Evolutionary conservation across 371 early-diverging fungal species (phyloP).

Genomic region (Rhizopus stolonifer): DNA sequence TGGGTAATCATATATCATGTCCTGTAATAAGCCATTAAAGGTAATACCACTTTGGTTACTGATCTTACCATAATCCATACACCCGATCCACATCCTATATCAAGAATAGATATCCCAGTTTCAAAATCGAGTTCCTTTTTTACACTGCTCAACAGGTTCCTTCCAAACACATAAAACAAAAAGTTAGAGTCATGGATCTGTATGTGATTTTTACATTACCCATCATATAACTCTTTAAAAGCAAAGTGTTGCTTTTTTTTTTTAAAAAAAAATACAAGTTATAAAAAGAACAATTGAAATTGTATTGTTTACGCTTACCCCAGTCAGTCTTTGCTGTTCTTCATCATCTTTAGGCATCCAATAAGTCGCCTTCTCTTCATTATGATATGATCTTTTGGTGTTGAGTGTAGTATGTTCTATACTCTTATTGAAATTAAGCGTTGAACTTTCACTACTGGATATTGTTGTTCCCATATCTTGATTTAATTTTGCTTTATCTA

Average conservation of each 20-base stretch:
- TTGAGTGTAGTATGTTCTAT: too few species aligned
- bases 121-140: neutral
- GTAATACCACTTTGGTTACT: too few species aligned
- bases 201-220: conserved; percentile 4
- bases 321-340: conserved; percentile 11
- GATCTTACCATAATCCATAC: conserved; percentile 12
- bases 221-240: conserved; percentile 2
- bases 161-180: neutral
- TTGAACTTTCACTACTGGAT: too few species aligned
- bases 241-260: conserved; percentile 4
- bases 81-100: conserved; percentile 16
- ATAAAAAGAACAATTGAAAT: too few species aligned
- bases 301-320: too few species aligned
- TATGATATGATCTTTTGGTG: conserved; percentile 15
- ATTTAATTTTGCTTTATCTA: too few species aligned
- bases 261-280: neutral
- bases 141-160: neutral
- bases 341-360: conserved; percentile 18
- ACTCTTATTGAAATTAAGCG: too few species aligned
- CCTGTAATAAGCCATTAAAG: neutral
- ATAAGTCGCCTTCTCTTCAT: conserved; percentile 5
- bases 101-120: neutral
- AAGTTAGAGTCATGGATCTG: neutral
- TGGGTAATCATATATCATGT: conserved; percentile 21
- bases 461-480: too few species aligned